Conservation (phyloP, 2,329 filamentous ascomycete species). For the Phialocephala subalpina region DNA sequence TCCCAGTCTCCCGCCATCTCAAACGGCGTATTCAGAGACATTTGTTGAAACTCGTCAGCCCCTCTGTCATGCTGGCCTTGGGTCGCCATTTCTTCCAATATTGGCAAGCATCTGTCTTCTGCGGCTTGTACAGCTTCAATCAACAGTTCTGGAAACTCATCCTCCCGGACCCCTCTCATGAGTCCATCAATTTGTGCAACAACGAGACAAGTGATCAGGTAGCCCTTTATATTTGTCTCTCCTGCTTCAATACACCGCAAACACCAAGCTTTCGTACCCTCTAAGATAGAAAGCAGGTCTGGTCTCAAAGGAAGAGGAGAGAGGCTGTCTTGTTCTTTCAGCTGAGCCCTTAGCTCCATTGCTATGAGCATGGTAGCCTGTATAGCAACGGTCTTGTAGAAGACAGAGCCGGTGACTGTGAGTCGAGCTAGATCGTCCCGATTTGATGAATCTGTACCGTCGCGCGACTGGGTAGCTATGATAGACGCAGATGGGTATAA, state of each 20-base stretch:
- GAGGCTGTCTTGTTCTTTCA: conserved; percentile 52
- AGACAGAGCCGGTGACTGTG: conserved; percentile 48
- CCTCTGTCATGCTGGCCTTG: conserved; percentile 22
- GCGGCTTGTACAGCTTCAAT: conserved; percentile 49
- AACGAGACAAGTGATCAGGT: conserved; percentile 46
- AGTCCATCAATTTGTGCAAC: conserved; percentile 53
- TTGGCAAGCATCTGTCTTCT: conserved; percentile 43
- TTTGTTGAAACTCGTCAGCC: conserved; percentile 30
- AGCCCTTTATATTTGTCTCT: conserved; percentile 54
- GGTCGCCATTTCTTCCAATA: conserved; percentile 46
- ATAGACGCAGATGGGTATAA: conserved; percentile 44
- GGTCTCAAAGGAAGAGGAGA: conserved; percentile 46
- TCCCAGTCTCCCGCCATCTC: conserved; percentile 50
- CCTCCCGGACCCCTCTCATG: conserved; percentile 44
- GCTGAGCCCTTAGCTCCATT: conserved; percentile 50
- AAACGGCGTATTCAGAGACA: conserved; percentile 39
- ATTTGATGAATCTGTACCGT: conserved; percentile 12
- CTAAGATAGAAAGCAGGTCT: conserved; percentile 53
- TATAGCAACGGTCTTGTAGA: conserved; percentile 48
- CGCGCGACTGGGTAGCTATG: conserved; percentile 17
- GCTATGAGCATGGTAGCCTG: conserved; percentile 49
- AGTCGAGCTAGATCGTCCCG: conserved; percentile 50
- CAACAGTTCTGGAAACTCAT: conserved; percentile 46
- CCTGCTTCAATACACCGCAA: conserved; percentile 49
- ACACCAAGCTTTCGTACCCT: conserved; percentile 49